Conservation (phyloP, 1,284 basidiomycete species). For the Meripilus lineatus region DNA sequence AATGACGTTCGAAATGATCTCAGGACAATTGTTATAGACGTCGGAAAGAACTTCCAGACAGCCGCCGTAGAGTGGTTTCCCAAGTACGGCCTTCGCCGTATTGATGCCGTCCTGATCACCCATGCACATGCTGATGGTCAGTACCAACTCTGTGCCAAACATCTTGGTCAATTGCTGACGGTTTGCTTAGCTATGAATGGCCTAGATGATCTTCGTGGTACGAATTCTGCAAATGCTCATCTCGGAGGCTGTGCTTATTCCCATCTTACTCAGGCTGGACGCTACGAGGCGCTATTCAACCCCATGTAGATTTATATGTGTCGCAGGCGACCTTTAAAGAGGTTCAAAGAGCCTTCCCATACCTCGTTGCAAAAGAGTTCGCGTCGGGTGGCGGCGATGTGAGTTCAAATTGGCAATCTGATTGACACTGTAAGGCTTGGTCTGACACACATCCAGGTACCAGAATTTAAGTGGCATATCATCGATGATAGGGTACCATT, state of each 20-base stretch:
- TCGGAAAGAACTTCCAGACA: slow-evolving; percentile 76
- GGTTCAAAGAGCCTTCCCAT: slow-evolving; percentile 69
- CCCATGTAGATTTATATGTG: slow-evolving; percentile 69
- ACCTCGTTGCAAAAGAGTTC: slow-evolving; percentile 68
- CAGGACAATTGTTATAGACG: slow-evolving; percentile 75
- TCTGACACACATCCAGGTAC: no score
- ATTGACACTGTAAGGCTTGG: no score
- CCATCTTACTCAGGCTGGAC: slow-evolving; percentile 62
- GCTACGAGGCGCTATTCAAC: slow-evolving; percentile 57
- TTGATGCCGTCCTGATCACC: slow-evolving; percentile 76
- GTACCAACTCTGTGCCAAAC: slow-evolving; percentile 17
- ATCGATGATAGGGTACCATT: slow-evolving; percentile 62
- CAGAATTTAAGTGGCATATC: slow-evolving; percentile 77
- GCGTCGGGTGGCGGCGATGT: slow-evolving; percentile 79
- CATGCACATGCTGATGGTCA: slow-evolving; percentile 77
- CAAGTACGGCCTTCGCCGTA: slow-evolving; percentile 63
- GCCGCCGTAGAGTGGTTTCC: slow-evolving; percentile 80
- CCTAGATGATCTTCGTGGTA: slow-evolving; percentile 75
- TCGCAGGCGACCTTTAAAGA: slow-evolving; percentile 61
- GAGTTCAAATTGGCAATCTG: no score
- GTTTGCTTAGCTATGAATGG: slow-evolving; percentile 67
- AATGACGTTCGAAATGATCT: not conserved
- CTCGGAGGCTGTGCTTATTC: slow-evolving; percentile 6
- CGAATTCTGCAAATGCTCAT: slow-evolving; percentile 14
- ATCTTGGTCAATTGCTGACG: slow-evolving; percentile 7